Percentiles rank a stretch among this genome's conserved stretches.
Conservation (phyloP, 2,329 filamentous ascomycete genomes). For the Talaromyces marneffei region DNA sequence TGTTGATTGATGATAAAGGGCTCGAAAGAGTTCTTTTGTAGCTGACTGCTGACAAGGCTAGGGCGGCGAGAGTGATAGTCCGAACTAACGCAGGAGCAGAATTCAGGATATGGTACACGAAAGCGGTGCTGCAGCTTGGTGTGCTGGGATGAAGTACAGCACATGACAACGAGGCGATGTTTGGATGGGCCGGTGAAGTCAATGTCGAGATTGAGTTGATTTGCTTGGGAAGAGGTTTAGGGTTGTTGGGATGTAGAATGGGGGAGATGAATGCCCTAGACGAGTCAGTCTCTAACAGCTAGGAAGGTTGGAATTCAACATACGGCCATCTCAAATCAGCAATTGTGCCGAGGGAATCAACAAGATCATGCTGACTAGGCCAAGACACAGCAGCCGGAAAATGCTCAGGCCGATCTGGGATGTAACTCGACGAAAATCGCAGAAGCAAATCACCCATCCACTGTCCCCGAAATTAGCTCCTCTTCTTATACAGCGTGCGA, state of each 20-base stretch:
- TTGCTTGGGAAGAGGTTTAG: conserved; percentile 52
- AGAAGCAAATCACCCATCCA: conserved; percentile 62
- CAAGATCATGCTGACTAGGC: conserved; percentile 69
- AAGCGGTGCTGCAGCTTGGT: conserved; percentile 81
- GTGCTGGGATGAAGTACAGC: conserved; percentile 82
- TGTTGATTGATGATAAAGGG: conserved; percentile 62
- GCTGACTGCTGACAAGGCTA: conserved; percentile 60
- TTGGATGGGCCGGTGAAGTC: conserved; percentile 76
- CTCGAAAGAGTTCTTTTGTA: conserved; percentile 63
- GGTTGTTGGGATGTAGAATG: conserved; percentile 71
- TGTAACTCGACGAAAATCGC: conserved; percentile 68
- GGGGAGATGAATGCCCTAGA: conserved; percentile 70
- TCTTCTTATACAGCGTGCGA: not conserved
- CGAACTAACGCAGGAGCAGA: conserved; percentile 74
- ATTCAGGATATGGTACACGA: conserved; percentile 78
- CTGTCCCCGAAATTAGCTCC: conserved; percentile 20
- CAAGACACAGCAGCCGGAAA: conserved; percentile 64
- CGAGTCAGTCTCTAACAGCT: not conserved
- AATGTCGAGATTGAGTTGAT: conserved; percentile 69
- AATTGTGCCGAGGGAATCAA: conserved; percentile 76
- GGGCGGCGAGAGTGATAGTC: conserved; percentile 63
- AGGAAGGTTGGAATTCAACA: conserved; percentile 30
- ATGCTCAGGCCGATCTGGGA: conserved; percentile 64
- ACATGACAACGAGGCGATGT: conserved; percentile 79
- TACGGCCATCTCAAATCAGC: conserved; percentile 78